A percentile compares a stretch with the other conserved stretches of the same genome.
phyloP scores from a whole-genome alignment of 768 basidiomycete species.

The Hypholoma fasciculare region DNA sequence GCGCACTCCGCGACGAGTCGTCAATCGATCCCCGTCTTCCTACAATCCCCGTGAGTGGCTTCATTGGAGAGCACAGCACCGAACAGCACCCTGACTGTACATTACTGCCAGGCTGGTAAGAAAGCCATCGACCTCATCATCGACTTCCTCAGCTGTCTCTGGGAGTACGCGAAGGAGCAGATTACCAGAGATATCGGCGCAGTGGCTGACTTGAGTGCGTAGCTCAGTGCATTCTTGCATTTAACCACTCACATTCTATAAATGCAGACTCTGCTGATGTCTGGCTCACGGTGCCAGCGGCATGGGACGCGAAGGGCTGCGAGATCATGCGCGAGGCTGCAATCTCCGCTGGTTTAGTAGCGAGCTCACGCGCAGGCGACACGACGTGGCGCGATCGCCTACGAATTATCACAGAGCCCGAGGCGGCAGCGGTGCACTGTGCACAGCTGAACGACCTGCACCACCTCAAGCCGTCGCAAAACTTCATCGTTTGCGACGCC shows the following conservation, averaged over 20 bases:
- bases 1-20: conserved; percentile 70
- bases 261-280: conserved; percentile 76
- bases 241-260: conserved; percentile 1
- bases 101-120: conserved; percentile 60
- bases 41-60: conserved; percentile 63
- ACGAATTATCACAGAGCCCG: conserved; percentile 79
- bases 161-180: conserved; percentile 85
- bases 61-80: conserved; percentile 2
- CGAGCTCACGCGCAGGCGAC: conserved; percentile 69
- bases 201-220: conserved; percentile 77
- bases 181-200: conserved; percentile 87
- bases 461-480: conserved; percentile 76
- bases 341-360: conserved; percentile 78
- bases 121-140: conserved; percentile 76
- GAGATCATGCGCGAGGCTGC: conserved; percentile 87
- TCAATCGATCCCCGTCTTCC: conserved; percentile 79
- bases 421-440: conserved; percentile 92
- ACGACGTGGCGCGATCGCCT: conserved; percentile 77
- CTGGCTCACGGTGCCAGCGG: conserved; percentile 86
- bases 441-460: conserved; percentile 80
- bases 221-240: background rate
- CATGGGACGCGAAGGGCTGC: conserved; percentile 87
- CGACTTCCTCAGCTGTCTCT: conserved; percentile 80
- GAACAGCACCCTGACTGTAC: background rate
- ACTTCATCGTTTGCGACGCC: conserved; percentile 91